Evolutionary conservation across 352 stramenopile genomes (phyloP).

Genomic region (Globisporangium okanoganense): DNA sequence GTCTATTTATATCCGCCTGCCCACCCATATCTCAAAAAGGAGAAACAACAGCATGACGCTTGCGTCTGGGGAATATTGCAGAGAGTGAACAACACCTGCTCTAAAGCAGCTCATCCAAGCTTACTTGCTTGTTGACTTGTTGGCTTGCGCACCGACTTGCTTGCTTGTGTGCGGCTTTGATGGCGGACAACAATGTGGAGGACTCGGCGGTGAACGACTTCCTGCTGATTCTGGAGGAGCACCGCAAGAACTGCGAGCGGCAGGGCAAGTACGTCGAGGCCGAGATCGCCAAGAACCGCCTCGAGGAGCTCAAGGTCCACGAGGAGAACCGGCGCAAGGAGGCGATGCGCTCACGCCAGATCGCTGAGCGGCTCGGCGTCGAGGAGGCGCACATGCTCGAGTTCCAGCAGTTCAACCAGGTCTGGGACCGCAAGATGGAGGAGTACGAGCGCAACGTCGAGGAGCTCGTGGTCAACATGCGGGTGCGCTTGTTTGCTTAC

Average conservation of each 20-base stretch:
- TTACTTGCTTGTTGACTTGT: not conserved
- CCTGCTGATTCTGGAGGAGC: slow-evolving; percentile 91
- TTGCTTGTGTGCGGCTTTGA: not conserved
- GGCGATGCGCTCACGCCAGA: slow-evolving; percentile 94
- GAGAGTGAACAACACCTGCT: not conserved
- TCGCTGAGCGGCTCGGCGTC: slow-evolving; percentile 92
- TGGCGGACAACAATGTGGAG: slow-evolving; percentile 57
- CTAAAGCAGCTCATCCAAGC: not conserved
- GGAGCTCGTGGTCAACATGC: slow-evolving; percentile 89
- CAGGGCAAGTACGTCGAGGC: slow-evolving; percentile 97
- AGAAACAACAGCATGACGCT: not conserved
- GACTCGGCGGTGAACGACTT: slow-evolving; percentile 86
- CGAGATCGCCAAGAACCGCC: slow-evolving; percentile 95
- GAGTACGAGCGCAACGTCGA: slow-evolving; percentile 94
- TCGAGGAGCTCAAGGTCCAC: slow-evolving; percentile 96
- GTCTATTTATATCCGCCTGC: not conserved
- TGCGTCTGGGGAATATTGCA: not conserved
- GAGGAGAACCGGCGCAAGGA: slow-evolving; percentile 94
- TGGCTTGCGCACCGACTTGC: too few species aligned
- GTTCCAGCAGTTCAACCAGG: slow-evolving; percentile 96
- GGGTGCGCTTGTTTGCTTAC: slow-evolving; percentile 28
- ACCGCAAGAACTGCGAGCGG: slow-evolving; percentile 96
- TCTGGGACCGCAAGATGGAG: slow-evolving; percentile 96
- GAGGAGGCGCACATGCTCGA: slow-evolving; percentile 98
- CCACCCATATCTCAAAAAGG: not conserved